Evolutionary conservation across 495 filamentous ascomycete species (phyloP).

Genomic region (Clavariopsis aquatica): DNA sequence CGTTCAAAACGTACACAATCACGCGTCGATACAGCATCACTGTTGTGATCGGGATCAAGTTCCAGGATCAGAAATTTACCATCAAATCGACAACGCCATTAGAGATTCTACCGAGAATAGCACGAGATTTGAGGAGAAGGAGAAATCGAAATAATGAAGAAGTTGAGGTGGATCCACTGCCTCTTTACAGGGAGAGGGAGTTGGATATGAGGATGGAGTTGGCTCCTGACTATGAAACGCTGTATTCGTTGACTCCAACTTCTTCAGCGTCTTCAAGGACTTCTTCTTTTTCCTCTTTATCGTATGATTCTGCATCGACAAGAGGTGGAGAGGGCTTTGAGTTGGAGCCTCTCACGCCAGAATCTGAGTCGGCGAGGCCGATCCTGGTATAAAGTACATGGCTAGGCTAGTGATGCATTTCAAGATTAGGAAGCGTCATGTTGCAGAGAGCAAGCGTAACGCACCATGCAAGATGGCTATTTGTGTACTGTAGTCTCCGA

Average conservation of each 20-base stretch:
- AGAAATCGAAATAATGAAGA: neutral
- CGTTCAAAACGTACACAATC: constrained; percentile 32
- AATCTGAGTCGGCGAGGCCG: too few species aligned
- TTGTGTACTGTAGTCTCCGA: too few species aligned
- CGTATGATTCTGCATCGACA: too few species aligned
- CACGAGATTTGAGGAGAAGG: neutral
- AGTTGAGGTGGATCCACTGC: constrained; percentile 19
- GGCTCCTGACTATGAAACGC: constrained; percentile 28
- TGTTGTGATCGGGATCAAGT: constrained; percentile 16
- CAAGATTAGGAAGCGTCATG: too few species aligned
- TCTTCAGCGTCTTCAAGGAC: too few species aligned
- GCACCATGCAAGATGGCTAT: too few species aligned
- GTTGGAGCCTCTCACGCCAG: too few species aligned
- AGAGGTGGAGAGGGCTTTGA: too few species aligned
- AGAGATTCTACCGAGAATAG: constrained; percentile 30
- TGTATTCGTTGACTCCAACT: constrained; percentile 23
- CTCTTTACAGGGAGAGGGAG: constrained; percentile 22
- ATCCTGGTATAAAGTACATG: too few species aligned
- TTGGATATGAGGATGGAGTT: constrained; percentile 12
- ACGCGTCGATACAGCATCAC: constrained; percentile 25
- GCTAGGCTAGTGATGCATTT: too few species aligned
- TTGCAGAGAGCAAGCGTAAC: too few species aligned
- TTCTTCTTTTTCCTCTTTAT: too few species aligned
- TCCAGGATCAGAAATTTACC: constrained; percentile 9
- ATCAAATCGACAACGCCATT: constrained; percentile 25